These are phyloP conservation scores for Brassica carinata DNA, from an alignment of 345 rosid genomes.

Conservation along the genomic window DNA sequence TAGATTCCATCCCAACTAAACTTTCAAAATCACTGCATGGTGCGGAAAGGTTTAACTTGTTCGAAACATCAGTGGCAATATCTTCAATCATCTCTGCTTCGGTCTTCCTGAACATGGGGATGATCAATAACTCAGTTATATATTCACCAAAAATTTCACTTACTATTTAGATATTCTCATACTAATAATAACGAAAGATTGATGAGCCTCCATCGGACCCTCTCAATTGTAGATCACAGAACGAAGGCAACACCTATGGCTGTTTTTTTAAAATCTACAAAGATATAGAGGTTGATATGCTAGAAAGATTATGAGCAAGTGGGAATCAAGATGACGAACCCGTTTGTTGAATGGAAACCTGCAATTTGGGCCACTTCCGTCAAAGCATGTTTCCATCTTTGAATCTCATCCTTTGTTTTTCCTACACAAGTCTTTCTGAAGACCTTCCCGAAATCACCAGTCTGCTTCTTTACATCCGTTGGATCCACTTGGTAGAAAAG, in stretches of 20 bases:
- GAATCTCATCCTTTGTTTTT: neutral
- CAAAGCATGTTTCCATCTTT: neutral
- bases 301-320: neutral
- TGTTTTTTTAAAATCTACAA: too few relatives aligned
- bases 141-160: too few relatives aligned
- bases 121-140: too few relatives aligned
- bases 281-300: neutral
- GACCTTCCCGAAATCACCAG: neutral
- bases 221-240: too few relatives aligned
- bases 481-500: neutral
- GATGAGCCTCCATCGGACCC: too few relatives aligned
- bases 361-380: neutral
- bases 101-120: neutral
- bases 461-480: neutral
- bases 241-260: too few relatives aligned
- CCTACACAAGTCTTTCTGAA: neutral
- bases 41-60: neutral
- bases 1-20: neutral
- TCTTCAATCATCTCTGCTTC: neutral
- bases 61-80: neutral
- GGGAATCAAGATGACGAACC: neutral
- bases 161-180: too few relatives aligned
- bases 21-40: neutral
- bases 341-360: neutral
- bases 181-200: too few relatives aligned